A percentile compares a stretch with the other conserved stretches of the same genome.
phyloP scores from a whole-genome alignment of 768 basidiomycete genomes.

The Amanita phalloides region DNA sequence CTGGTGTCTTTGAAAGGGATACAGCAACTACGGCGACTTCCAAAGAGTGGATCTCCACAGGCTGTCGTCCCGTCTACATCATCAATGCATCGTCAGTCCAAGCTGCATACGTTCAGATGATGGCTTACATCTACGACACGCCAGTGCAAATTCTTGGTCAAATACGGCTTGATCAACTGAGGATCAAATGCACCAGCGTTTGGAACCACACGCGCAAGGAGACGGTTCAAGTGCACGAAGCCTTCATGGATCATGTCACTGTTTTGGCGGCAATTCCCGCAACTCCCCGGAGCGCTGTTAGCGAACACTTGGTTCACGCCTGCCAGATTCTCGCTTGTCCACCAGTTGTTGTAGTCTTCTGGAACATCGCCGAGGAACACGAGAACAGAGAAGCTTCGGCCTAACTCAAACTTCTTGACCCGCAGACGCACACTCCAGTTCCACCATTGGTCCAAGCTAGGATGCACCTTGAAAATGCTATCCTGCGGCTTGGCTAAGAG shows the following conservation, averaged over 20 bases:
- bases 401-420: slow-evolving; percentile 32
- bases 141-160: slow-evolving; percentile 29
- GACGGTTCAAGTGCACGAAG: slow-evolving; percentile 32
- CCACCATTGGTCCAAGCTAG: slow-evolving; percentile 8
- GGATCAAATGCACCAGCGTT: slow-evolving; percentile 24
- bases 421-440: slow-evolving; percentile 35
- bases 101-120: not conserved
- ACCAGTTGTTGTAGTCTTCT: slow-evolving; percentile 26
- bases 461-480: slow-evolving; percentile 4
- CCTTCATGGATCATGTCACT: slow-evolving; percentile 25
- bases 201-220: slow-evolving; percentile 16
- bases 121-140: slow-evolving; percentile 26
- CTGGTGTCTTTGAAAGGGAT: slow-evolving; percentile 7
- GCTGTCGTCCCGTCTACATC: slow-evolving; percentile 1
- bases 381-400: slow-evolving; percentile 30
- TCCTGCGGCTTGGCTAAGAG: not conserved
- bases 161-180: slow-evolving; percentile 26
- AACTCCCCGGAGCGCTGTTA: slow-evolving; percentile 19
- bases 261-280: slow-evolving; percentile 28
- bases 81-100: not conserved
- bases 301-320: slow-evolving; percentile 36
- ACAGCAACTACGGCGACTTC: slow-evolving; percentile 9
- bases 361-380: slow-evolving; percentile 36
- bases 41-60: slow-evolving; percentile 9
- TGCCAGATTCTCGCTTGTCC: slow-evolving; percentile 21